These are phyloP conservation scores for Eleusine coracana DNA, from an alignment of 176 grass and related monocot genomes.

Conservation along the genomic window DNA sequence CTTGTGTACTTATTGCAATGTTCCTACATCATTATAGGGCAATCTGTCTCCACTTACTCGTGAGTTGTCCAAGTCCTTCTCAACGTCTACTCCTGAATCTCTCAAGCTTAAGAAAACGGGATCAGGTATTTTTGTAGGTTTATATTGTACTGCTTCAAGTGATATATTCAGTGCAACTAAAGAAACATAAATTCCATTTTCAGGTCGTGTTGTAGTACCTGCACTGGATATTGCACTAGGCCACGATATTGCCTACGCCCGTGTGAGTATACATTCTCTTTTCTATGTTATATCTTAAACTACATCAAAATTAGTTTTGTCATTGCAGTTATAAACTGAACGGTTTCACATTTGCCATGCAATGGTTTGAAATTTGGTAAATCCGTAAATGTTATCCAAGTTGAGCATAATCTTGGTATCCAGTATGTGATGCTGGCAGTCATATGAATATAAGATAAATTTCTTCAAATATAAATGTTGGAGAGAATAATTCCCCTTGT, in stretches of 20 bases:
- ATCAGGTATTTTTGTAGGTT: slow-evolving; percentile 38
- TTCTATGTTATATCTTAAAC: slow-evolving; percentile 2
- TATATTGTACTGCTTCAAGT: background rate
- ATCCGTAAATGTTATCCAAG: background rate
- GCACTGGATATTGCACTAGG: background rate
- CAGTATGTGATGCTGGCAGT: slow-evolving; percentile 9
- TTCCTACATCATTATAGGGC: slow-evolving; percentile 21
- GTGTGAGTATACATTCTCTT: slow-evolving; percentile 27
- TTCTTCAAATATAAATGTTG: background rate
- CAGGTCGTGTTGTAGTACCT: slow-evolving; percentile 50
- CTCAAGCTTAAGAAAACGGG: slow-evolving; percentile 46
- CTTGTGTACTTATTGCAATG: slow-evolving; percentile 28
- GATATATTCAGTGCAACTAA: slow-evolving; percentile 10
- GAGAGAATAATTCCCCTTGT: too few species aligned
- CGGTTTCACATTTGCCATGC: background rate
- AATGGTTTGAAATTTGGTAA: background rate
- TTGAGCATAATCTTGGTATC: background rate
- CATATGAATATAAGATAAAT: background rate
- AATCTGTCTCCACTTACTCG: slow-evolving; percentile 6
- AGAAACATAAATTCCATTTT: slow-evolving; percentile 7
- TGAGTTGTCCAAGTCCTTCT: background rate
- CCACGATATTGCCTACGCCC: slow-evolving; percentile 37
- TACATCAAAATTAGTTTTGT: slow-evolving; percentile 2
- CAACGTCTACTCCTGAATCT: slow-evolving; percentile 36
- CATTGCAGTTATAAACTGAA: background rate